phyloP scores from a whole-genome alignment of 306 rosid genomes.

The Castanospermum australe region DNA sequence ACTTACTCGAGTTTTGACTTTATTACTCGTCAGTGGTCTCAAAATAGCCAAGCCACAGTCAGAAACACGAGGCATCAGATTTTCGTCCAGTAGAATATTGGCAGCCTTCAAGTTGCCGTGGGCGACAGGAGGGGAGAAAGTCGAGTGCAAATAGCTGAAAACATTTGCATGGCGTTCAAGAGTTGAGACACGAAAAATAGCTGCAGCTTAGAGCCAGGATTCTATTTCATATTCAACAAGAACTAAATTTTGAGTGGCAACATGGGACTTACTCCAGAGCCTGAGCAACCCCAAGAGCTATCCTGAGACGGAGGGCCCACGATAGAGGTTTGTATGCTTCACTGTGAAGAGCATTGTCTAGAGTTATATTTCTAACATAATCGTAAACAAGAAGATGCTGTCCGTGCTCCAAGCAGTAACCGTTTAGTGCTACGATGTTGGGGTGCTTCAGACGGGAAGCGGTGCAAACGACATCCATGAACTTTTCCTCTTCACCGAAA shows the following conservation, averaged over 20 bases:
- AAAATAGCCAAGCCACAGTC: slow-evolving; percentile 76
- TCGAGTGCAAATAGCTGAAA: slow-evolving; percentile 82
- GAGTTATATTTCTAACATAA: slow-evolving; percentile 64
- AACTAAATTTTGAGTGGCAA: neutral
- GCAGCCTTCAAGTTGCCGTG: slow-evolving; percentile 89
- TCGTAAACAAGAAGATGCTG: slow-evolving; percentile 82
- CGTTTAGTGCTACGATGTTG: slow-evolving; percentile 70
- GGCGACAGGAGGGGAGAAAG: slow-evolving; percentile 70
- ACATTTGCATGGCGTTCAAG: slow-evolving; percentile 22
- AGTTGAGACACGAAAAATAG: neutral
- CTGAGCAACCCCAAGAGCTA: slow-evolving; percentile 81
- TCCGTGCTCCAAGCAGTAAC: slow-evolving; percentile 85
- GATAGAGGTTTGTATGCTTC: slow-evolving; percentile 69
- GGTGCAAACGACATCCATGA: slow-evolving; percentile 75
- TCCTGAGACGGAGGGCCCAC: slow-evolving; percentile 69
- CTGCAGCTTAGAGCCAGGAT: neutral
- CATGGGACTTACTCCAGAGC: slow-evolving; percentile 74
- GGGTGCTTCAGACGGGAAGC: slow-evolving; percentile 81
- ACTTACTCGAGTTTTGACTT: slow-evolving; percentile 53
- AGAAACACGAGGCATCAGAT: slow-evolving; percentile 65
- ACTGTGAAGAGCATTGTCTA: slow-evolving; percentile 66
- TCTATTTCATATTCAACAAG: neutral
- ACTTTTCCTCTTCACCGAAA: slow-evolving; percentile 76
- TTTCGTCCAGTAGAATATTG: slow-evolving; percentile 84
- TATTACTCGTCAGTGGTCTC: slow-evolving; percentile 66